Evolutionary conservation across 306 rosid species (phyloP).

Genomic region (Calophaca sinica): DNA sequence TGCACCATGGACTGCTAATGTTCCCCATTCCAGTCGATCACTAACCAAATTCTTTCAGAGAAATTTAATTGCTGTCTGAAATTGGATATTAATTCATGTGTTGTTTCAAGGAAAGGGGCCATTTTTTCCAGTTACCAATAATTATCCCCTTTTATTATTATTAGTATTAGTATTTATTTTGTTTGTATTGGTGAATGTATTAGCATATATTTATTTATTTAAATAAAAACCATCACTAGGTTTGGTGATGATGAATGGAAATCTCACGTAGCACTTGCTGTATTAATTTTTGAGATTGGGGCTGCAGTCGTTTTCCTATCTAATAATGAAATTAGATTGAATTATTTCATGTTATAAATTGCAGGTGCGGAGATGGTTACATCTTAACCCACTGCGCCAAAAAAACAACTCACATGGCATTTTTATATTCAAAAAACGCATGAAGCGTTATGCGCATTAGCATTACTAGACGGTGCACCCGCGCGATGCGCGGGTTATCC

Average conservation of each 20-base stretch:
- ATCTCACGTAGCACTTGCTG: background rate
- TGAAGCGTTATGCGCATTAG: too few species aligned
- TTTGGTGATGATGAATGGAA: background rate
- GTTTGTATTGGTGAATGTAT: slow-evolving; percentile 7
- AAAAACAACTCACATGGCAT: too few species aligned
- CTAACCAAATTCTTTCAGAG: background rate
- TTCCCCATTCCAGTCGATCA: slow-evolving; percentile 2
- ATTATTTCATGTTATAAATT: background rate
- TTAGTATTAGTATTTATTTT: background rate
- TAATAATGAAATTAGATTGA: background rate
- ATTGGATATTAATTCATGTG: background rate
- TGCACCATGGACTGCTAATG: slow-evolving; percentile 22
- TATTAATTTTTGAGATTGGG: background rate
- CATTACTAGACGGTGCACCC: too few species aligned
- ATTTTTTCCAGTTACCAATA: background rate
- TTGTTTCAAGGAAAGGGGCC: background rate
- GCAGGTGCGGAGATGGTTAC: too few species aligned
- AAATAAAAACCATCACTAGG: slow-evolving; percentile 9
- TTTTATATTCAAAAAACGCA: too few species aligned
- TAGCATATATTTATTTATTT: background rate
- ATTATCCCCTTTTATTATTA: background rate
- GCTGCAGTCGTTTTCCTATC: background rate
- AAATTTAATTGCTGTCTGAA: background rate
- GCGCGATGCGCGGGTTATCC: too few species aligned
- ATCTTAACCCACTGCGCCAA: too few species aligned